Evolutionary conservation across 2,329 filamentous ascomycete genomes (phyloP).

Genomic region (Claviceps sp.): DNA sequence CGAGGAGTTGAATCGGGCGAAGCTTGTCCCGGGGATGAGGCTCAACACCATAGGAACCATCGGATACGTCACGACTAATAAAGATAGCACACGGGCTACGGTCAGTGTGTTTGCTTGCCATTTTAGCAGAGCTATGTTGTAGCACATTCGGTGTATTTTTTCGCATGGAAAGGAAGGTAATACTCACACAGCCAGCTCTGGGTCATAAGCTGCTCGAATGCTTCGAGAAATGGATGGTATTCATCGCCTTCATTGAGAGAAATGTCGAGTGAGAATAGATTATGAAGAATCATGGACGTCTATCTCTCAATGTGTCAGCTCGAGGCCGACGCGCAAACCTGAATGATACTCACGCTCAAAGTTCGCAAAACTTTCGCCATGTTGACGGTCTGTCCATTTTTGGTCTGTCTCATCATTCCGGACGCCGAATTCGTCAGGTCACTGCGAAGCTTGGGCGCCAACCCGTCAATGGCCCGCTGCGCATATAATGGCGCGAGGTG

Average conservation of each 20-base stretch:
- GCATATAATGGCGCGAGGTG: constrained; percentile 1
- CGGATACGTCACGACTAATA: neutral
- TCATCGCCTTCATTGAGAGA: neutral
- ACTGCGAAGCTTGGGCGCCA: neutral
- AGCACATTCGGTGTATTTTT: no score
- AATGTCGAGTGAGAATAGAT: neutral
- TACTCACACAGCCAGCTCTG: constrained; percentile 2
- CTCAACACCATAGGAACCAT: neutral
- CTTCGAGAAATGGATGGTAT: constrained; percentile 1
- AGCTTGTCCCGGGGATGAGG: neutral
- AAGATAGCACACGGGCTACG: no score
- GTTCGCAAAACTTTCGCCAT: neutral
- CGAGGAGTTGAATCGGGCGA: neutral
- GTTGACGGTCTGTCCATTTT: neutral
- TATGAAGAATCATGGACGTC: constrained; percentile 3
- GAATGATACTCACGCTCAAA: neutral
- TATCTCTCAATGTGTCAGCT: neutral
- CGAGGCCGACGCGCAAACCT: no score
- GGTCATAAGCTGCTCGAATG: constrained; percentile 1
- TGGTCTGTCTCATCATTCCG: neutral
- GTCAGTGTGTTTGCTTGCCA: no score
- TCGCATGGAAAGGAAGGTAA: no score
- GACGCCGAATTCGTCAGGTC: neutral
- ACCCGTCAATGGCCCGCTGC: neutral
- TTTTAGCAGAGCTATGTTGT: no score